Percentiles rank a stretch among this genome's conserved stretches.
Evolutionary conservation across 352 stramenopile species (phyloP).

Genomic region (Phytophthora pseudosyringae): DNA sequence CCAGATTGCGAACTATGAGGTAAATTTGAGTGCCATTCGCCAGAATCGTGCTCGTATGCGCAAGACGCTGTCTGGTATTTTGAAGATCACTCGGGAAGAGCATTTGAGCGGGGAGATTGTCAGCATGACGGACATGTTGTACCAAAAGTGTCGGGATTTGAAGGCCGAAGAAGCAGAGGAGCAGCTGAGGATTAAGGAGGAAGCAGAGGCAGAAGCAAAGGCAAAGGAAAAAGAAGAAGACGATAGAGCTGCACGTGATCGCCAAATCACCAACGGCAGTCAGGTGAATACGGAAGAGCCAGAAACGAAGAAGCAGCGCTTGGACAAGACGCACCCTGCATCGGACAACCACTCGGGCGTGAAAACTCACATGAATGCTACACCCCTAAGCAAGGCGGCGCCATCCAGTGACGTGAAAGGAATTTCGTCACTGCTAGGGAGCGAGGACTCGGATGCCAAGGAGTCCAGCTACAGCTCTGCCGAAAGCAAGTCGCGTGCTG

Average conservation of each 20-base stretch:
- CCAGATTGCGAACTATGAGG: slow-evolving; percentile 73
- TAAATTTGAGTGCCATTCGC: slow-evolving; percentile 60
- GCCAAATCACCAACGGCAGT: slow-evolving; percentile 12
- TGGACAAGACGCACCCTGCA: slow-evolving; percentile 9
- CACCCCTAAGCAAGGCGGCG: slow-evolving; percentile 9
- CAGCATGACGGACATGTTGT: slow-evolving; percentile 56
- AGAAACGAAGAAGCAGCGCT: slow-evolving; percentile 44
- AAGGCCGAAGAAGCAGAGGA: slow-evolving; percentile 61
- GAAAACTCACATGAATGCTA: not conserved
- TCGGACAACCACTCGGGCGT: slow-evolving; percentile 16
- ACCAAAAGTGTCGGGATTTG: slow-evolving; percentile 58
- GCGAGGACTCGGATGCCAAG: slow-evolving; percentile 37
- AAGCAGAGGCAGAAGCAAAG: slow-evolving; percentile 31
- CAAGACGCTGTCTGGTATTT: slow-evolving; percentile 54
- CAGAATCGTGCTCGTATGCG: slow-evolving; percentile 53
- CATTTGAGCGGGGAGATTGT: slow-evolving; percentile 64
- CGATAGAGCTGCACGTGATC: slow-evolving; percentile 14
- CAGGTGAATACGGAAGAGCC: slow-evolving; percentile 37
- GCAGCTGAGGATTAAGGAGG: slow-evolving; percentile 35
- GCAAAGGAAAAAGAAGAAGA: slow-evolving; percentile 18
- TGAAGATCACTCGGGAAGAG: slow-evolving; percentile 71
- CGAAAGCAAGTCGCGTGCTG: slow-evolving; percentile 25
- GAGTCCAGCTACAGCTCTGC: slow-evolving; percentile 29
- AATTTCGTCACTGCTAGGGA: slow-evolving; percentile 46
- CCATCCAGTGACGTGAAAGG: slow-evolving; percentile 36